Evolutionary conservation across 2,329 filamentous ascomycete species (phyloP).

Genomic region (Reticulascus tulasneorum): DNA sequence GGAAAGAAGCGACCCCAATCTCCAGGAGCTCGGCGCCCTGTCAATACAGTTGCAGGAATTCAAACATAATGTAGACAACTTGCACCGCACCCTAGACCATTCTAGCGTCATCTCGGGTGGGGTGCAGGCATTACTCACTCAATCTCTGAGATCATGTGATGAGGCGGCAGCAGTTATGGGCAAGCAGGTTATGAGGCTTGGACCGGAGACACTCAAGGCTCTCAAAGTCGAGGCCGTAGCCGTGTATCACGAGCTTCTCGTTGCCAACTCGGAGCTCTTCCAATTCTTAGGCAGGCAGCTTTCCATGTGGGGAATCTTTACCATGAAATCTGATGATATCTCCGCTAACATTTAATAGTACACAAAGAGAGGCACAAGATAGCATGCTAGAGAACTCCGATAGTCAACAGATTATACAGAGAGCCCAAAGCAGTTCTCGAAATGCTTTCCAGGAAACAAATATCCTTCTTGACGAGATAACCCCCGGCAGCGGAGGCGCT

Average conservation of each 20-base stretch:
- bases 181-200: conserved; percentile 30
- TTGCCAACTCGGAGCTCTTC: conserved; percentile 21
- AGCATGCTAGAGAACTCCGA: background rate
- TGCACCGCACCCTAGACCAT: conserved; percentile 21
- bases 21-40: conserved; percentile 20
- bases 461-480: conserved; percentile 1
- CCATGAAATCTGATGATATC: background rate
- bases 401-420: background rate
- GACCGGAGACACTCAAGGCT: conserved; percentile 17
- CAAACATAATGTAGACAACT: conserved; percentile 17
- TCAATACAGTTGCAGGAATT: conserved; percentile 21
- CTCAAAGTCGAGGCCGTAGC: conserved; percentile 22
- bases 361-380: too few species aligned
- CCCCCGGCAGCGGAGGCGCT: background rate
- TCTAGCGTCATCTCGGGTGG: conserved; percentile 22
- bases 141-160: conserved; percentile 25
- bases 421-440: conserved; percentile 1
- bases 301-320: conserved; percentile 5
- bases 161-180: conserved; percentile 22
- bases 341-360: too few species aligned
- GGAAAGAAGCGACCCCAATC: too few species aligned
- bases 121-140: conserved; percentile 23
- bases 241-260: conserved; percentile 19
- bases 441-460: conserved; percentile 10
- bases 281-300: conserved; percentile 2